Evolutionary conservation across 2,329 filamentous ascomycete species (phyloP).

Genomic region (Aspergillus sp.): DNA sequence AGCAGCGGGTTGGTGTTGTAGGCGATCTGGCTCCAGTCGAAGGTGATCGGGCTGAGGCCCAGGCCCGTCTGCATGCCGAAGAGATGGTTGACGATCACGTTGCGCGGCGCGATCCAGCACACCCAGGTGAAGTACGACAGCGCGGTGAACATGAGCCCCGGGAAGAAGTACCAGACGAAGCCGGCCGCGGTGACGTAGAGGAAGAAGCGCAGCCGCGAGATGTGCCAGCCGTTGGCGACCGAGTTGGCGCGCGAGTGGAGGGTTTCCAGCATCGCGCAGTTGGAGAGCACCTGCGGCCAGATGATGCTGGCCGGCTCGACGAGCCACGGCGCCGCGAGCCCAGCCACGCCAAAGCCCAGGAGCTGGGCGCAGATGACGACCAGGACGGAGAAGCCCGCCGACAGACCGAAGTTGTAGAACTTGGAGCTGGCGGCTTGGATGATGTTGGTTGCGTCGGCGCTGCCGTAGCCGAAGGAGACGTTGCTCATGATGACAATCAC

Average conservation of each 20-base stretch:
- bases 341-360: constrained; percentile 42
- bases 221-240: constrained; percentile 38
- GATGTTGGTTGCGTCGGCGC: constrained; percentile 48
- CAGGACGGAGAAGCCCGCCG: constrained; percentile 38
- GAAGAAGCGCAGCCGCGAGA: constrained; percentile 40
- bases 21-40: constrained; percentile 34
- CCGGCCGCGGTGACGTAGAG: constrained; percentile 28
- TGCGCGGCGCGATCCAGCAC: constrained; percentile 51
- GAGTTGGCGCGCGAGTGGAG: constrained; percentile 40
- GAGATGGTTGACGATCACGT: constrained; percentile 47
- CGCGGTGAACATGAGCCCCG: constrained; percentile 50
- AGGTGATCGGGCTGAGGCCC: constrained; percentile 31
- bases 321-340: constrained; percentile 36
- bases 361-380: constrained; percentile 40
- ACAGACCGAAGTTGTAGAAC: constrained; percentile 44
- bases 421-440: constrained; percentile 40
- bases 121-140: constrained; percentile 51
- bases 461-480: constrained; percentile 48
- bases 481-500: constrained; percentile 51
- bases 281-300: constrained; percentile 41
- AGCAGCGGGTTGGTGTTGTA: constrained; percentile 35
- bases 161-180: constrained; percentile 53
- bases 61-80: constrained; percentile 40
- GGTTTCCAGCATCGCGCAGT: constrained; percentile 38
- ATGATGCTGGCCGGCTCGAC: constrained; percentile 40